Evolutionary conservation across 768 basidiomycete species (phyloP).

Genomic region (Gelatoporia subvermispora): DNA sequence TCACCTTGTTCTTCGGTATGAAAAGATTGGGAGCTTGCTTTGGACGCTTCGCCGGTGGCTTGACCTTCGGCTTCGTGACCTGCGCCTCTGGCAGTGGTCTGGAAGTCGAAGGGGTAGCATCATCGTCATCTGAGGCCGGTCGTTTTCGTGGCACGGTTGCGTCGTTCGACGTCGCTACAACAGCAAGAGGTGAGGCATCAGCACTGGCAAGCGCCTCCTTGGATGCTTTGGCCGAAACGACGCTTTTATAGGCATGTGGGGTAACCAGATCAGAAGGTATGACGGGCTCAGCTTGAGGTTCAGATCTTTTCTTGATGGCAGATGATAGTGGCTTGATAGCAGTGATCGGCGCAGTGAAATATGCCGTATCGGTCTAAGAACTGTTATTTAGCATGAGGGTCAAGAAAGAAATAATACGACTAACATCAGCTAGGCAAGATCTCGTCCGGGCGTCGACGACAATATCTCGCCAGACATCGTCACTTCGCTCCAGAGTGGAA

Average conservation of each 20-base stretch:
- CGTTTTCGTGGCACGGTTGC: conserved; percentile 12
- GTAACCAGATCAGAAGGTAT: conserved; percentile 11
- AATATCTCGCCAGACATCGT: conserved; percentile 74
- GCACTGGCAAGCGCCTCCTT: not conserved
- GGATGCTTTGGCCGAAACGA: not conserved
- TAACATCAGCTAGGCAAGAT: conserved; percentile 59
- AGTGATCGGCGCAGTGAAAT: conserved; percentile 10
- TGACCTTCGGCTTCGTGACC: conserved; percentile 19
- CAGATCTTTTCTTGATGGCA: conserved; percentile 3
- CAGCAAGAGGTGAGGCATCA: conserved; percentile 8
- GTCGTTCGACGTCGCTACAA: conserved; percentile 13
- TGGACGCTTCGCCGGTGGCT: conserved; percentile 30
- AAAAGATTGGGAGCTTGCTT: conserved; percentile 47
- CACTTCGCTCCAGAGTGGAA: conserved; percentile 82
- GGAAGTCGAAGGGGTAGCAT: not conserved
- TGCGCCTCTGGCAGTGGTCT: conserved; percentile 12
- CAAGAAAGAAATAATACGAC: conserved; percentile 11
- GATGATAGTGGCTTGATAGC: not conserved
- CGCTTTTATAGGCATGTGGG: conserved; percentile 3
- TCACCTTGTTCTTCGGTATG: conserved; percentile 50
- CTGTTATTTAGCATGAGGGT: not conserved
- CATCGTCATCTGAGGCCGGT: conserved; percentile 7
- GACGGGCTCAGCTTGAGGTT: conserved; percentile 6
- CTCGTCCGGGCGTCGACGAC: conserved; percentile 70
- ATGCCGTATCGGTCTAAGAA: conserved; percentile 8